Percentiles rank a stretch among this genome's conserved stretches.
Conservation (phyloP, 192 early-diverging fungal genomes). For the Pecoramyces ruminantium region DNA sequence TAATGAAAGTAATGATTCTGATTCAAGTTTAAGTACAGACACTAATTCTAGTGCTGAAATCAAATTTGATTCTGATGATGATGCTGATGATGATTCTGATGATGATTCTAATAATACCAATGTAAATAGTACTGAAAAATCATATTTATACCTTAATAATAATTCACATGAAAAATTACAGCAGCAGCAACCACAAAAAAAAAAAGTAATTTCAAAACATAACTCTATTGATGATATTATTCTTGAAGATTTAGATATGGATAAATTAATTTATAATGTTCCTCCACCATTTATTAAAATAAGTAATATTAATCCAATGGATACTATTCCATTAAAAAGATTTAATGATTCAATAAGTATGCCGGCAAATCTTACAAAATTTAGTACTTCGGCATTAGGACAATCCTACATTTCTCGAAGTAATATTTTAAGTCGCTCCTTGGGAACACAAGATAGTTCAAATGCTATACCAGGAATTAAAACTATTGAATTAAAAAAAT, state of each 20-base stretch:
- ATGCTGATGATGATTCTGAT: too few relatives aligned
- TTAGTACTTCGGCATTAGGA: not conserved
- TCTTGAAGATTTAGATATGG: not conserved
- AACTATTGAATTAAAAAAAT: not conserved
- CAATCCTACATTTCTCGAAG: not conserved
- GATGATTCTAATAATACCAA: too few relatives aligned
- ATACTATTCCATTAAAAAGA: not conserved
- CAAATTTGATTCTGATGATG: too few relatives aligned
- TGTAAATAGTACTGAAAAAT: too few relatives aligned
- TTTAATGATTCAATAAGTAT: not conserved
- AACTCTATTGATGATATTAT: not conserved
- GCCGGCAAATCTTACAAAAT: not conserved
- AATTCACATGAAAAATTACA: too few relatives aligned
- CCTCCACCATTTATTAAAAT: not conserved
- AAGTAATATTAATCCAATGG: not conserved
- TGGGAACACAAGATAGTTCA: not conserved
- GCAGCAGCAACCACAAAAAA: not conserved
- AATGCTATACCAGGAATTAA: not conserved
- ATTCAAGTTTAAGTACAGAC: not conserved
- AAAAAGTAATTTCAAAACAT: not conserved
- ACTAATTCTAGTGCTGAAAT: not conserved
- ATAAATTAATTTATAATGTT: not conserved
- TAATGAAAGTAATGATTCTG: not conserved
- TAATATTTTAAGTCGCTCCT: not conserved
- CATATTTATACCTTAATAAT: too few relatives aligned